Base-by-base conservation (phyloP, 2,329 filamentous ascomycete genomes). In the Pezicula radicicola region DNA sequence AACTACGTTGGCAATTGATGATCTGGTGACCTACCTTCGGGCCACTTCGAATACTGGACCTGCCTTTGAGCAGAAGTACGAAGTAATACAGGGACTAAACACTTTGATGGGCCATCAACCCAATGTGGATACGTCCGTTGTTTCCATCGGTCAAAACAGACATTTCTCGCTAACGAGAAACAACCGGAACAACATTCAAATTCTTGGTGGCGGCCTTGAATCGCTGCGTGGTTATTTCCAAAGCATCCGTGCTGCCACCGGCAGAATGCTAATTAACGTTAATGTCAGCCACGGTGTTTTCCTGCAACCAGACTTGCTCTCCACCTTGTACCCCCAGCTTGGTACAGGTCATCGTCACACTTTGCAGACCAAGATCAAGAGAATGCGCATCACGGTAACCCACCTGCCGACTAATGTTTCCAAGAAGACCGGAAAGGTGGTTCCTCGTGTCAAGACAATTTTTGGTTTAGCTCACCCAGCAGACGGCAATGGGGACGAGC, bases 141-240 rank as follows among this genome's bases (percentile, higher is more conserved):
- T 72, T 9, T 73, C 73, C 0, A 70, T 78, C n/a, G 77, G 77
- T 0, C 67, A 72, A 4, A 85, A 82, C 63, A 78, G 76, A 42
- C 75, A 77, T 51, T 84, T 78, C 56, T 71, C 74, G 0, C 61
- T 76, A 40, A 50, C 66, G 12, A 63, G 58, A 0, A 62, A 60
- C 3, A 56, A 55, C 4, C 19, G 36, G 1, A 66, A 51, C 21
- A 63, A 64, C 36, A 58, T 61, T 28, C 45, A 63, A 3, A 60
- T 72, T 28, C 71, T 87, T 2, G 74, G 72, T 3, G 69, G 63
- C 10, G 81, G 81, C 1, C 68, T 87, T 0, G 70, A 79, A 45
- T 81, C 81, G 1, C 64, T 84, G 4, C 74, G 83, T 40, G 84
- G 84, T 0, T 87, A 80, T 66, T 86, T 80, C 60, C 72, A 81